These are phyloP conservation scores for Torulaspora indica DNA, from an alignment of 805 yeast genomes.

Conservation along the genomic window DNA sequence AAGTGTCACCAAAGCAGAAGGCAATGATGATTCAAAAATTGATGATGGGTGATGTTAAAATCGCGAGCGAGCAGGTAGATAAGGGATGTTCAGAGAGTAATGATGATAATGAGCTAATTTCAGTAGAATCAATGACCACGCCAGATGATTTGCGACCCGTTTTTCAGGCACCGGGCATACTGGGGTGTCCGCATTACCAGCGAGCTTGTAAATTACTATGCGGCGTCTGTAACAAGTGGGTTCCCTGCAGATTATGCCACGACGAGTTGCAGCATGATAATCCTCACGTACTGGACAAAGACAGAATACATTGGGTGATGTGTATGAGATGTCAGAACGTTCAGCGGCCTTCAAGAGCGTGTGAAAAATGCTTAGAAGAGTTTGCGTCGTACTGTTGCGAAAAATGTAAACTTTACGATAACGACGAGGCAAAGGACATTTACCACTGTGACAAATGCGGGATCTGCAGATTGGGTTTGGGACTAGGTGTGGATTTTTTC, in stretches of 20 bases:
- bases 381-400: conserved; percentile 76
- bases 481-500: conserved; percentile 82
- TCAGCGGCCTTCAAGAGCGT: conserved; percentile 66
- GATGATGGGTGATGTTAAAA: conserved; percentile 59
- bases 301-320: conserved; percentile 59
- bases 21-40: conserved; percentile 49
- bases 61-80: conserved; percentile 20
- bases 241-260: conserved; percentile 80
- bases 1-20: conserved; percentile 15
- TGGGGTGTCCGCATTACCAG: conserved; percentile 83
- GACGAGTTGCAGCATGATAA: conserved; percentile 45
- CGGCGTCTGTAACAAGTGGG: conserved; percentile 68
- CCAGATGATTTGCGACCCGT: conserved; percentile 47
- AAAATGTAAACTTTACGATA: conserved; percentile 76
- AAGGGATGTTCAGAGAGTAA: conserved; percentile 31
- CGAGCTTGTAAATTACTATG: conserved; percentile 83
- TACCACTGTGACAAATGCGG: conserved; percentile 94
- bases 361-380: conserved; percentile 60
- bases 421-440: conserved; percentile 71
- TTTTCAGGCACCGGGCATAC: conserved; percentile 44
- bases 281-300: conserved; percentile 55
- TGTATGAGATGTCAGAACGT: conserved; percentile 78
- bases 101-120: conserved; percentile 30
- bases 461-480: conserved; percentile 84
- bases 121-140: conserved; percentile 31